phyloP scores from a whole-genome alignment of 345 rosid genomes.

The Garcia nutans region DNA sequence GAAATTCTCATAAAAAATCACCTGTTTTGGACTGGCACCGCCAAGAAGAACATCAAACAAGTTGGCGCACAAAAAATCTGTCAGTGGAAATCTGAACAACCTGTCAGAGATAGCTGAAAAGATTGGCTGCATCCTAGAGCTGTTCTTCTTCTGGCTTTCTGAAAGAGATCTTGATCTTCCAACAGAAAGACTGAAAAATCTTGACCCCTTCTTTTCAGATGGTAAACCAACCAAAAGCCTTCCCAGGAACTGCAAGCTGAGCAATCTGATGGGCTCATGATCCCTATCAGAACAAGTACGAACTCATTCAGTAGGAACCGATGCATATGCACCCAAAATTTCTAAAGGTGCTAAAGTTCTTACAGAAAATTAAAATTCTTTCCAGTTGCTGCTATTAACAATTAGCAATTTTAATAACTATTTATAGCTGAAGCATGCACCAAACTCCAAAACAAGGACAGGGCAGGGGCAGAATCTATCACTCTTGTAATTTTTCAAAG shows the following conservation, averaged over 20 bases:
- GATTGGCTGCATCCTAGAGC: conserved; percentile 62
- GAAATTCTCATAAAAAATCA: conserved; percentile 29
- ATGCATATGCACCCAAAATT: neutral
- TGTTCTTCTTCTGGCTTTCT: conserved; percentile 55
- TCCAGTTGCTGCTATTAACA: neutral
- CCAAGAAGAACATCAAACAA: conserved; percentile 97
- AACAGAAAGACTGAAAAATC: conserved; percentile 74
- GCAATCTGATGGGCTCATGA: conserved; percentile 81
- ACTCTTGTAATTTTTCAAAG: too few species aligned
- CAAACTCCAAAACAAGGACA: neutral
- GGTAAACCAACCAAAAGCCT: conserved; percentile 83
- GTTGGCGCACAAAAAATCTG: conserved; percentile 82
- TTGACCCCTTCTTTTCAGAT: conserved; percentile 78
- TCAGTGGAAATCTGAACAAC: conserved; percentile 73
- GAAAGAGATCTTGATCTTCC: conserved; percentile 68
- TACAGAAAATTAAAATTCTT: neutral
- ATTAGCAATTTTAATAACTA: too few species aligned
- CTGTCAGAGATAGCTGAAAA: conserved; percentile 73
- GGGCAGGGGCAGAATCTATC: neutral
- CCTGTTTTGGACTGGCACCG: conserved; percentile 99
- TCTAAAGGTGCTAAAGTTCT: neutral
- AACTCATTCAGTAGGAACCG: conserved; percentile 2
- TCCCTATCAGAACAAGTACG: conserved; percentile 50
- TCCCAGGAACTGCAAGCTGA: conserved; percentile 93
- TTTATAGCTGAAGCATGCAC: too few species aligned